Base-by-base conservation (phyloP, 164 flowering plant species). In the Malania oleifera region DNA sequence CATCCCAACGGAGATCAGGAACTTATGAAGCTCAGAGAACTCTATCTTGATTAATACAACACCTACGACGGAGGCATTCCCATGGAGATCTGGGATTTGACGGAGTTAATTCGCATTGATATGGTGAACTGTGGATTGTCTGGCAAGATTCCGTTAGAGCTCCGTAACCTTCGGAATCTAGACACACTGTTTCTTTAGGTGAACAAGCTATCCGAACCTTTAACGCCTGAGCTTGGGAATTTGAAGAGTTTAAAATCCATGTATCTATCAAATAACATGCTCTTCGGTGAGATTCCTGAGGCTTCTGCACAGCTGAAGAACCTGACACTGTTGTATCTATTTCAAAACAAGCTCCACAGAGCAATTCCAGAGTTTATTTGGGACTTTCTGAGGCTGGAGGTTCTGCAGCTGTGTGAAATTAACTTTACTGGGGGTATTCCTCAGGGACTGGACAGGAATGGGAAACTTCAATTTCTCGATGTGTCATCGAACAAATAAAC, bases 401-500 rank as follows among this genome's bases (percentile, higher is more conserved):
- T 91, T 5, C 52, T 95, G 65, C 96, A 91, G 82, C 67, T 95
- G 3, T 95, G 97, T 97, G 96, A 91, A 63, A 95, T 91, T 57
- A 95, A 89, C 59, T 85, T 95, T 65, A 91, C 99, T 2, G 95
- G 90, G 0, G 77, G 73, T 50, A 81, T 95, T 52, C 99, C 99
- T 8, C 67, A 41, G 50, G 68, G 60, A 6, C 72, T 95, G 24
- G 99, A 98, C 6, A 68, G 40, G 18, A 95, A 80, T 47, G 86
- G 88, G 17, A 83, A 61, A 59, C 70, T 95, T 13, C 72, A 59
- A 62, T 62, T 77, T 25, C 70, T 95, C 0, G 99, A 95, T 66
- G 68, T 95, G 18, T 87, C 96, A 0, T 83, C 99, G 1, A 95
- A 95, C 67, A 84, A 82, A 39, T 60, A 91, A 18, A 95, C 99